Evolutionary conservation across 2,329 filamentous ascomycete genomes (phyloP), one percentile per base, ranked within the genome.

Genomic region (Fusarium piperis): DNA sequence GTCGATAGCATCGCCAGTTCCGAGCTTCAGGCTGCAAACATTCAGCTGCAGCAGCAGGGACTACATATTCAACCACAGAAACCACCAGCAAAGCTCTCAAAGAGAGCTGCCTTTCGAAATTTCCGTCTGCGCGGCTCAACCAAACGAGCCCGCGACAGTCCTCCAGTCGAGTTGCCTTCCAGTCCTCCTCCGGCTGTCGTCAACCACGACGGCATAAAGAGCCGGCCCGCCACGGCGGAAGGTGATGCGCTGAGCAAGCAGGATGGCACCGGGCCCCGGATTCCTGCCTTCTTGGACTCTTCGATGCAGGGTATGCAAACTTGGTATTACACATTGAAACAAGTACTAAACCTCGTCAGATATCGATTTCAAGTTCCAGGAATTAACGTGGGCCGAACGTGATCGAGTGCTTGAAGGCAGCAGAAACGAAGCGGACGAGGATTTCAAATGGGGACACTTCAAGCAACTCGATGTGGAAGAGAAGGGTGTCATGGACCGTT

Each of bases 401-500:
- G 78, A 83, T 26, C 85, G 88, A 41, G 65, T 86, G 8, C 75
- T 82, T 30, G 82, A 82, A 59, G 81, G 83, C 23, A 62, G 77
- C 11, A 78, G 80, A 61, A 83, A 84, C 78, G 78, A 81, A 13
- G 65, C 59, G 46, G 70, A 77, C 23, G 65, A 76, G 9, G 76
- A 81, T 23, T 76, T 71, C 59, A 79, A 73, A 71, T 84, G 82
- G 82, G 74, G 74, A 8, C 74, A 76, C 23, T 82, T 78, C 62
- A 80, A 80, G 64, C 81, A 82, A 57, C 65, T 74, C 12, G 79
- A 82, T 36, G 62, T 59, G 6, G 72, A 75, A 38, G 70, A 74
- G 59, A 78, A 76, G 65, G 76, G 74, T 48, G 64, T 73, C 32
- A 83, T 95, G 73, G 97, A 98, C 81, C 91, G 96, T 62, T 99